These are phyloP conservation scores for Lachnellula subtilissima DNA, from an alignment of 2,329 filamentous ascomycete species.

Conservation along the genomic window DNA sequence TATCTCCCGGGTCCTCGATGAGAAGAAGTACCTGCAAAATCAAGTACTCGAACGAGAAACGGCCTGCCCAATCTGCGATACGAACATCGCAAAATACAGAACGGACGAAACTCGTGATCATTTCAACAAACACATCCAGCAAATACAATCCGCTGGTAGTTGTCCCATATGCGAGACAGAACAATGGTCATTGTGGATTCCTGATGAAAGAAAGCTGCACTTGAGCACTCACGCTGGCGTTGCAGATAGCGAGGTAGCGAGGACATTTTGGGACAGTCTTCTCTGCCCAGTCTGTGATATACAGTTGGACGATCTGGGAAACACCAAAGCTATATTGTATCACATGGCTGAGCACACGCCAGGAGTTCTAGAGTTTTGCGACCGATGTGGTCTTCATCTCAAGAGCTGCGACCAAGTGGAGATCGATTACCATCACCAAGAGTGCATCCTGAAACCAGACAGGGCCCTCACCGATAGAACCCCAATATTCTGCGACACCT, in stretches of 20 bases:
- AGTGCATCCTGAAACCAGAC: conserved; percentile 1
- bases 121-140: conserved; percentile 15
- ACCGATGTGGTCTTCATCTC: conserved; percentile 6
- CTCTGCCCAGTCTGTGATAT: conserved; percentile 24
- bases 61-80: conserved; percentile 19
- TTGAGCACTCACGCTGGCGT: conserved; percentile 11
- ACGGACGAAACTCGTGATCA: conserved; percentile 15
- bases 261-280: conserved; percentile 15
- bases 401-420: not conserved
- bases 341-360: conserved; percentile 23
- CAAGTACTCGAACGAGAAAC: conserved; percentile 18
- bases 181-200: conserved; percentile 19
- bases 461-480: not conserved
- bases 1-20: conserved; percentile 13
- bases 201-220: conserved; percentile 21
- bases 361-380: conserved; percentile 21
- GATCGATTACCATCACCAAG: not conserved
- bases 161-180: conserved; percentile 25
- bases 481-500: conserved; percentile 2
- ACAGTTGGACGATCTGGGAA: conserved; percentile 9
- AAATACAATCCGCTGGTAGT: conserved; percentile 14
- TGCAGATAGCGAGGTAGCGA: conserved; percentile 6
- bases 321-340: conserved; percentile 11
- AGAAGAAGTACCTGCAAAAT: conserved; percentile 23
- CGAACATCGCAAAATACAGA: conserved; percentile 13